Evolutionary conservation across 2,329 filamentous ascomycete species (phyloP).

Genomic region (Hymenoscyphus linearis): DNA sequence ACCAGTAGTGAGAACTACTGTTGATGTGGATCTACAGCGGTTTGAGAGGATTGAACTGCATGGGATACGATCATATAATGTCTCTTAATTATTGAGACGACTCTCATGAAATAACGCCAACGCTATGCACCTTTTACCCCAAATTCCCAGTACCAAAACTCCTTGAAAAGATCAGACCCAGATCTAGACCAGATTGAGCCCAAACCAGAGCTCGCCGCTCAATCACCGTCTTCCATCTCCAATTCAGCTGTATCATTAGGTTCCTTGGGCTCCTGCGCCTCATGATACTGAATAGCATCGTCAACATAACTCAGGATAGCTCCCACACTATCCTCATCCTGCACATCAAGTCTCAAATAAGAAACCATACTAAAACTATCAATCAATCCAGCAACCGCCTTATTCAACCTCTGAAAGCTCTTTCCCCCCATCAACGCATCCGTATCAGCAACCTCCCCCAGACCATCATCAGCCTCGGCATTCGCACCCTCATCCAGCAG

Average conservation of each 20-base stretch:
- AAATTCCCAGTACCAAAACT: neutral
- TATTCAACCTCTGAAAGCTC: slow-evolving; percentile 78
- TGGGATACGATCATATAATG: neutral
- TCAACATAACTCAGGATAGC: slow-evolving; percentile 87
- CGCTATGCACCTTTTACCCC: slow-evolving; percentile 20
- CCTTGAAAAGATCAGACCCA: neutral
- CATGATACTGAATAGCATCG: slow-evolving; percentile 88
- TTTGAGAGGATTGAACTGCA: neutral
- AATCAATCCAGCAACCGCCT: slow-evolving; percentile 83
- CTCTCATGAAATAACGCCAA: slow-evolving; percentile 19
- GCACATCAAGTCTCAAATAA: slow-evolving; percentile 82
- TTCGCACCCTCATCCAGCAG: slow-evolving; percentile 68
- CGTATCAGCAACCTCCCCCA: slow-evolving; percentile 53
- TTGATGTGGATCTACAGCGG: neutral
- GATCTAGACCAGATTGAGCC: too few relatives aligned
- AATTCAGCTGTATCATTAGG: slow-evolving; percentile 58
- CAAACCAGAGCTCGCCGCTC: neutral
- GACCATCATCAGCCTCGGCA: slow-evolving; percentile 41
- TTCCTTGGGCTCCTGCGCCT: slow-evolving; percentile 87
- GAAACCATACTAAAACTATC: slow-evolving; percentile 98
- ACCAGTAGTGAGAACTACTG: neutral
- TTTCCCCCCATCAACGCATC: slow-evolving; percentile 73
- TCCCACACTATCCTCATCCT: slow-evolving; percentile 86
- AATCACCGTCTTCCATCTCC: slow-evolving; percentile 37
- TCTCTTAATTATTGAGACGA: neutral